These are phyloP conservation scores for Agrostemma githago DNA, from an alignment of 148 eudicot species.

Conservation along the genomic window DNA sequence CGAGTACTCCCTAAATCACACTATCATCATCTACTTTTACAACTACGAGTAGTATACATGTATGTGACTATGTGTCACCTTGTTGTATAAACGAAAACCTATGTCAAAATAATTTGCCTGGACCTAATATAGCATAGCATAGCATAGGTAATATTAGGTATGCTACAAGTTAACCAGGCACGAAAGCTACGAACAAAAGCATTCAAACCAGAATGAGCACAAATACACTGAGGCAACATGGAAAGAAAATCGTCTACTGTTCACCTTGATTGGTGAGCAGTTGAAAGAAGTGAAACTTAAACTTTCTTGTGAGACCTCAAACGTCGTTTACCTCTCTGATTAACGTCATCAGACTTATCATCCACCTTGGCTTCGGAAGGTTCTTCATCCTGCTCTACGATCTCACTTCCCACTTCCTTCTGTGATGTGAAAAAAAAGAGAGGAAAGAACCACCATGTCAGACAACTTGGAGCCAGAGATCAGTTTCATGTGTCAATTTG, in stretches of 20 bases:
- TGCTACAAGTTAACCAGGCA: slow-evolving; percentile 13
- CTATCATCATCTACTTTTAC: not conserved
- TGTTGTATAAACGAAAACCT: not conserved
- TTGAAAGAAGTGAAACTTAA: not conserved
- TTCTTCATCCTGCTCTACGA: slow-evolving; percentile 12
- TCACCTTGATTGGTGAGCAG: not conserved
- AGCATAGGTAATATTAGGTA: not conserved
- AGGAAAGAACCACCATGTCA: not conserved
- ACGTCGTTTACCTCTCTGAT: slow-evolving; percentile 12
- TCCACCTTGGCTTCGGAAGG: slow-evolving; percentile 16
- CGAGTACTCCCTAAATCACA: slow-evolving; percentile 14
- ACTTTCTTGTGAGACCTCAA: slow-evolving; percentile 23
- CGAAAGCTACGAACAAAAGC: not conserved
- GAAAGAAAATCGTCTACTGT: not conserved
- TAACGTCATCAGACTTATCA: slow-evolving; percentile 20
- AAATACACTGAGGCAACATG: not conserved
- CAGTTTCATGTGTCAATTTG: not conserved
- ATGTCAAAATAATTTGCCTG: not conserved
- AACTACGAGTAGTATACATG: slow-evolving; percentile 4
- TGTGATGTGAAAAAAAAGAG: not conserved
- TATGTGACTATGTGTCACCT: slow-evolving; percentile 13
- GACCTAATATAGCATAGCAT: slow-evolving; percentile 1
- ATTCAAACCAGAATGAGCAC: not conserved
- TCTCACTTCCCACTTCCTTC: slow-evolving; percentile 19
- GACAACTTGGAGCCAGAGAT: not conserved